Evolutionary conservation across 306 rosid genomes (phyloP).

Genomic region (Begonia fuchsioides): DNA sequence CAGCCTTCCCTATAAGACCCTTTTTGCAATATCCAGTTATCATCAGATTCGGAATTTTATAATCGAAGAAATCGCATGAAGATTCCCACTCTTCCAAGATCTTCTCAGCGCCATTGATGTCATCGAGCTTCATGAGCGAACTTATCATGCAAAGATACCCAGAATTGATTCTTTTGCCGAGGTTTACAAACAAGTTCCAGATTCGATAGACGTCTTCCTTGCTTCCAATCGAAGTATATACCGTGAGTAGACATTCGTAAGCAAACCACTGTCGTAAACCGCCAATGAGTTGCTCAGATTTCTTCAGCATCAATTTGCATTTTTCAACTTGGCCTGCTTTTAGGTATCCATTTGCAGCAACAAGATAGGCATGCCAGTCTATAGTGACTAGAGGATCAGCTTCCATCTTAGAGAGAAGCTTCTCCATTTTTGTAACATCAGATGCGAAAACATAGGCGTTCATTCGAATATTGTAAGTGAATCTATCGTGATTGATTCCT

Average conservation of each 20-base stretch:
- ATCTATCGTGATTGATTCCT: slow-evolving; percentile 17
- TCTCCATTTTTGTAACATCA: slow-evolving; percentile 37
- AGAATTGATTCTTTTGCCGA: slow-evolving; percentile 5
- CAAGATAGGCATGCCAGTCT: slow-evolving; percentile 29
- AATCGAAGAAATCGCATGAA: slow-evolving; percentile 18
- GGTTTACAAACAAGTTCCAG: slow-evolving; percentile 30
- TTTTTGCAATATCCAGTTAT: slow-evolving; percentile 38
- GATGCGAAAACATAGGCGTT: slow-evolving; percentile 25
- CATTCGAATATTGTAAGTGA: slow-evolving; percentile 30
- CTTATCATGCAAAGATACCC: slow-evolving; percentile 38
- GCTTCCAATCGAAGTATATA: slow-evolving; percentile 28
- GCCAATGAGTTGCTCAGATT: slow-evolving; percentile 23
- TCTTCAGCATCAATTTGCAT: slow-evolving; percentile 21
- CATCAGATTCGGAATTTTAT: slow-evolving; percentile 36
- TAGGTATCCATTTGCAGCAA: slow-evolving; percentile 43
- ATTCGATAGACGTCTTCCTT: slow-evolving; percentile 51
- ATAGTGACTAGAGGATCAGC: slow-evolving; percentile 26
- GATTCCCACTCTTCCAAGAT: slow-evolving; percentile 61
- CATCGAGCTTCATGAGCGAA: slow-evolving; percentile 50
- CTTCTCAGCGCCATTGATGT: slow-evolving; percentile 47
- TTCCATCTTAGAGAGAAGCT: slow-evolving; percentile 42
- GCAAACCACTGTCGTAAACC: slow-evolving; percentile 13
- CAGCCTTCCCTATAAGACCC: slow-evolving; percentile 43
- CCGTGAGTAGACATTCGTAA: slow-evolving; percentile 29
- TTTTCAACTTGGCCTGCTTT: slow-evolving; percentile 36